A percentile compares a stretch with the other conserved stretches of the same genome.
Evolutionary conservation across 371 early-diverging fungal genomes (phyloP).

Genomic region (Mucor circinelloides): DNA sequence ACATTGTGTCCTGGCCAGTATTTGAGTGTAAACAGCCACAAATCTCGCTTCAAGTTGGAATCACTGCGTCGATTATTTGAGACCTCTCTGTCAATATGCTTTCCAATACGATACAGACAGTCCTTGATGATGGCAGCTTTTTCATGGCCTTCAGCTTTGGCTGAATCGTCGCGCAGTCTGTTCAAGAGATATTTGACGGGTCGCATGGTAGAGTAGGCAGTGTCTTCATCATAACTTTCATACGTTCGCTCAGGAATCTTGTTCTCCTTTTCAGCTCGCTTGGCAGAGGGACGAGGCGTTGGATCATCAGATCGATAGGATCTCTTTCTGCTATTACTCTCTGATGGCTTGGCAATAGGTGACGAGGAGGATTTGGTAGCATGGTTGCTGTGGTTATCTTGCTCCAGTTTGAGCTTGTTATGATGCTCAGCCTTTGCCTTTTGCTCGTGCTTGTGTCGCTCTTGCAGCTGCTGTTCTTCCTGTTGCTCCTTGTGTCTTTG

Average conservation of each 20-base stretch:
- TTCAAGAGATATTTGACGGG: conserved; percentile 15
- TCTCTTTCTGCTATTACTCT: background rate
- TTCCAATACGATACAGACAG: conserved; percentile 63
- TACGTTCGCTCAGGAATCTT: conserved; percentile 1
- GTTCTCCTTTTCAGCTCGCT: conserved; percentile 22
- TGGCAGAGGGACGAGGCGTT: background rate
- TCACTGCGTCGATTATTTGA: background rate
- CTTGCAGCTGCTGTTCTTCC: background rate
- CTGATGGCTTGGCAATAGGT: background rate
- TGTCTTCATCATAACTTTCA: conserved; percentile 13
- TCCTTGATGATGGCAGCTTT: conserved; percentile 65
- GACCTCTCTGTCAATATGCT: conserved; percentile 54
- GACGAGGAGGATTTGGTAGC: background rate
- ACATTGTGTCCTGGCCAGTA: conserved; percentile 64
- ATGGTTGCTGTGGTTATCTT: background rate
- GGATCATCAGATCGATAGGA: background rate
- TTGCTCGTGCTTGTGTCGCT: background rate
- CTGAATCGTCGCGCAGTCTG: conserved; percentile 52
- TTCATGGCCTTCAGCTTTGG: conserved; percentile 45
- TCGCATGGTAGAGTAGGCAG: conserved; percentile 21
- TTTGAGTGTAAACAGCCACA: conserved; percentile 66
- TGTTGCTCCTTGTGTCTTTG: conserved; percentile 6
- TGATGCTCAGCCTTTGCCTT: background rate
- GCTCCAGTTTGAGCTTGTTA: background rate
- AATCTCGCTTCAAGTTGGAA: conserved; percentile 28